Evolutionary conservation across 345 rosid genomes (phyloP).

Genomic region (Linum usitatissimum): DNA sequence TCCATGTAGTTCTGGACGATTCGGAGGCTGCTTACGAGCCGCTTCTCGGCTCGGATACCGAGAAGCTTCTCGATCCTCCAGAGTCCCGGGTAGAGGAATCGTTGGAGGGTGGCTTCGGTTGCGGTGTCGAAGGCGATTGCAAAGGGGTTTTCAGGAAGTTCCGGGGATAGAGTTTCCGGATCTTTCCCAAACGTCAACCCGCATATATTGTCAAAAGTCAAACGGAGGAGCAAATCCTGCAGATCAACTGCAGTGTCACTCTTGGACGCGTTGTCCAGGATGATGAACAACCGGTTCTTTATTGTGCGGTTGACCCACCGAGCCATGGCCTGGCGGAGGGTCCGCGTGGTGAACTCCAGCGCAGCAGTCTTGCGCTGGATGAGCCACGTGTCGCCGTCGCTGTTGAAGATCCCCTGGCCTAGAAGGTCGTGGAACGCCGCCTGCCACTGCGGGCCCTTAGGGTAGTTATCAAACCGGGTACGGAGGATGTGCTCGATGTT

Average conservation of each 20-base stretch:
- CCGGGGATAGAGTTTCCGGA: constrained; percentile 1
- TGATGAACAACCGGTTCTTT: not conserved
- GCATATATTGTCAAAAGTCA: constrained; percentile 1
- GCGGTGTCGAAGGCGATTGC: constrained; percentile 1
- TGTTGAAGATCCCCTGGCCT: constrained; percentile 2
- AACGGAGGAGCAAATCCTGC: constrained; percentile 1
- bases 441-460: constrained; percentile 4
- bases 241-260: not conserved
- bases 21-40: not conserved
- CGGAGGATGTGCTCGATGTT: constrained; percentile 4
- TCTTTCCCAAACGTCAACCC: not conserved
- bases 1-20: not conserved
- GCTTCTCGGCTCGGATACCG: not conserved
- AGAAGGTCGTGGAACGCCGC: not conserved
- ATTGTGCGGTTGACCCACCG: constrained; percentile 1
- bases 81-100: not conserved
- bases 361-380: constrained; percentile 5
- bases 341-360: not conserved
- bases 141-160: not conserved
- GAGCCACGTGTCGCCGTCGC: constrained; percentile 1
- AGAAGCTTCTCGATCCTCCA: constrained; percentile 1
- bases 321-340: not conserved
- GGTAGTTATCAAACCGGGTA: constrained; percentile 2
- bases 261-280: not conserved
- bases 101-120: not conserved